Percentiles rank a stretch among this genome's conserved stretches.
Evolutionary conservation across 192 early-diverging fungal genomes (phyloP).

Genomic region (Gorgonomyces haynaldii): DNA sequence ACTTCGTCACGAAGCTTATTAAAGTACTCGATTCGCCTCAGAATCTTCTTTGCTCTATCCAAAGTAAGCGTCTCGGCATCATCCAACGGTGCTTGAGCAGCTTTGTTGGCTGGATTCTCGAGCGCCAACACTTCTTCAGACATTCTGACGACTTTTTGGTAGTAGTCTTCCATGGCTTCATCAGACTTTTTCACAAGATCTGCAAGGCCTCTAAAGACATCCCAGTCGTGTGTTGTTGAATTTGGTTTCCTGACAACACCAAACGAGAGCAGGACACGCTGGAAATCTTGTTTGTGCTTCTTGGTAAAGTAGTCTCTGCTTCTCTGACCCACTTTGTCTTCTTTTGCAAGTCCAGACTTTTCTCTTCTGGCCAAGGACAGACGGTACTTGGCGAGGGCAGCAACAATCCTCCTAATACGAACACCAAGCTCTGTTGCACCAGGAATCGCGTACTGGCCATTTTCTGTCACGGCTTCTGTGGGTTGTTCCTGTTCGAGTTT

Average conservation of each 20-base stretch:
- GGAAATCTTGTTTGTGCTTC: conserved; percentile 38
- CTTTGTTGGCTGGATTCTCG: conserved; percentile 9
- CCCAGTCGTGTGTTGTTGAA: conserved; percentile 38
- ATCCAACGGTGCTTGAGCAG: conserved; percentile 4
- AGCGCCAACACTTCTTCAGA: conserved; percentile 47
- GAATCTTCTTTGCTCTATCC: conserved; percentile 55
- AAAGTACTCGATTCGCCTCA: conserved; percentile 62
- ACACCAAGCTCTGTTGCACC: conserved; percentile 33
- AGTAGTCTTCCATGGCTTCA: conserved; percentile 56
- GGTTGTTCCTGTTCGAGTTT: conserved; percentile 10
- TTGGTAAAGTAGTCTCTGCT: conserved; percentile 33
- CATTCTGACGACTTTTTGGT: conserved; percentile 39
- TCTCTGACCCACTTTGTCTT: conserved; percentile 19
- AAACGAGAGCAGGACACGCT: conserved; percentile 34
- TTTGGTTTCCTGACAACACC: conserved; percentile 25
- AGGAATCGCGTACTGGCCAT: conserved; percentile 17
- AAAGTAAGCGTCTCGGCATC: conserved; percentile 43
- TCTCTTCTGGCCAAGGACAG: conserved; percentile 21
- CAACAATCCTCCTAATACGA: conserved; percentile 31
- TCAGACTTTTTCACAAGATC: conserved; percentile 53
- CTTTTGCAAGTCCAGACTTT: conserved; percentile 14
- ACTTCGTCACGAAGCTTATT: conserved; percentile 52
- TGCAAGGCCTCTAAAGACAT: conserved; percentile 55
- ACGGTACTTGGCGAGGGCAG: conserved; percentile 28
- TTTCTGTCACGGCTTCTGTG: conserved; percentile 7